phyloP scores from a whole-genome alignment of 2,329 filamentous ascomycete genomes.

The Aspergillus japonicus region DNA sequence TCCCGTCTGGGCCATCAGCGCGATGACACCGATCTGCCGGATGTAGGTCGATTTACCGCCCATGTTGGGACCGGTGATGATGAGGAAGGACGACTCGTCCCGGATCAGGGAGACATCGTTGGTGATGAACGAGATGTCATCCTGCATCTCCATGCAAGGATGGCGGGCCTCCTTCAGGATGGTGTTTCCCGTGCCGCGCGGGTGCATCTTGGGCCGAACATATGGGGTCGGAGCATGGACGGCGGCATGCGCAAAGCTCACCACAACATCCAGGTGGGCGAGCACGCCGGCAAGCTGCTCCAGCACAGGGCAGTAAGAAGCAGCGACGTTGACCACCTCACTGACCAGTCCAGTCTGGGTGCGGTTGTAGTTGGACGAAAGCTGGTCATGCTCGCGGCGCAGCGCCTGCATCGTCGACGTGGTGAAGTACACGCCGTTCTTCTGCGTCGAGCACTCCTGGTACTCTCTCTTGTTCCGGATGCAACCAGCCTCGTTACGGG shows the following conservation, averaged over 20 bases:
- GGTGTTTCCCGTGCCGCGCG: constrained; percentile 82
- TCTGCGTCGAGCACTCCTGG: constrained; percentile 94
- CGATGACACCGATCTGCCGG: constrained; percentile 93
- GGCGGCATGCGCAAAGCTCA: constrained; percentile 88
- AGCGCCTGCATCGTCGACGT: constrained; percentile 76
- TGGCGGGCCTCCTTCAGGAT: constrained; percentile 90
- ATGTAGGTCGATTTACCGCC: constrained; percentile 99
- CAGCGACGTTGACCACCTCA: constrained; percentile 89
- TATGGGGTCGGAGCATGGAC: constrained; percentile 92
- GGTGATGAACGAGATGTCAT: constrained; percentile 97
- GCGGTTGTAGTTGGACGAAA: constrained; percentile 90
- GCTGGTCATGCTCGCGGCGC: constrained; percentile 87
- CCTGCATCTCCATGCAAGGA: constrained; percentile 97
- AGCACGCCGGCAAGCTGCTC: constrained; percentile 85
- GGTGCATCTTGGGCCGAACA: constrained; percentile 84
- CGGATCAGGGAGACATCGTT: constrained; percentile 86
- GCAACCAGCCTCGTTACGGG: constrained; percentile 82
- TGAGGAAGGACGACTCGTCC: constrained; percentile 80
- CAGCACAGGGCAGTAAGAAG: constrained; percentile 90
- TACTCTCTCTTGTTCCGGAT: constrained; percentile 90
- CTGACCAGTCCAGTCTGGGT: constrained; percentile 87
- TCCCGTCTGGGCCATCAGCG: constrained; percentile 93
- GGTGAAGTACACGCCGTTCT: constrained; percentile 98
- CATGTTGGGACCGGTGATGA: constrained; percentile 99
- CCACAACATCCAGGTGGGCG: constrained; percentile 91